A percentile compares a stretch with the other conserved stretches of the same genome.
phyloP scores from a whole-genome alignment of 2,329 filamentous ascomycete genomes.

The Arthrobotrys musiformis region DNA sequence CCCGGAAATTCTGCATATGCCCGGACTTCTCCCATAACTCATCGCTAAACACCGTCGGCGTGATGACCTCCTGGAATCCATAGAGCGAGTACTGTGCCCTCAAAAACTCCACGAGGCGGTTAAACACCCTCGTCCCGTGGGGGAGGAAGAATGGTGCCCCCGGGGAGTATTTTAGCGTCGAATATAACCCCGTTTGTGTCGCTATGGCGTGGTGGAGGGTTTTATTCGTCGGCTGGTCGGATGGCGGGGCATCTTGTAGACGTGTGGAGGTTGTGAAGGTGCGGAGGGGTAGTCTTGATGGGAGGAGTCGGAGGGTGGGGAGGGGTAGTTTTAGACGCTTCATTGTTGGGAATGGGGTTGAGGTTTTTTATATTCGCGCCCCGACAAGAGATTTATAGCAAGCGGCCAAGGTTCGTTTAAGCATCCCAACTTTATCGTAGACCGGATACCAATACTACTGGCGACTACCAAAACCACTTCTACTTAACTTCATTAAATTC shows the following conservation, averaged over 20 bases:
- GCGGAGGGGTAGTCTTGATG: background rate
- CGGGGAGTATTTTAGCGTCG: conserved; percentile 78
- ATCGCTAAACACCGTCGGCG: conserved; percentile 90
- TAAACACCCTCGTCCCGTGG: conserved; percentile 83
- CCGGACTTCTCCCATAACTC: conserved; percentile 86
- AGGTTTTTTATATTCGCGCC: too few relatives aligned
- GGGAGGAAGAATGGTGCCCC: conserved; percentile 87
- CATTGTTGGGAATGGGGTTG: too few relatives aligned
- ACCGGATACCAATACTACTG: too few relatives aligned
- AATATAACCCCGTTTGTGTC: conserved; percentile 71
- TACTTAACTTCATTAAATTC: too few relatives aligned
- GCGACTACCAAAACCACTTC: too few relatives aligned
- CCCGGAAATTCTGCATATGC: conserved; percentile 87
- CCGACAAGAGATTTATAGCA: too few relatives aligned
- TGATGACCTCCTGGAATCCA: conserved; percentile 88
- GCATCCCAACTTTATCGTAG: too few relatives aligned
- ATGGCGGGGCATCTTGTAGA: background rate
- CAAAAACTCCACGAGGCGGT: conserved; percentile 82
- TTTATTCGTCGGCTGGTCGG: conserved; percentile 15
- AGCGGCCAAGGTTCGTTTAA: too few relatives aligned
- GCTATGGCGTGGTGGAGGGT: conserved; percentile 44
- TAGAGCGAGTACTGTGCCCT: conserved; percentile 85
- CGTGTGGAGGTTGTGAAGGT: background rate
- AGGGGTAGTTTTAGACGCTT: conserved; percentile 49
- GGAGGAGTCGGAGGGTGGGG: background rate